Evolutionary conservation across 805 yeast genomes (phyloP), one percentile per base, ranked within the genome.

Genomic region (Ogataea chonburiensis): DNA sequence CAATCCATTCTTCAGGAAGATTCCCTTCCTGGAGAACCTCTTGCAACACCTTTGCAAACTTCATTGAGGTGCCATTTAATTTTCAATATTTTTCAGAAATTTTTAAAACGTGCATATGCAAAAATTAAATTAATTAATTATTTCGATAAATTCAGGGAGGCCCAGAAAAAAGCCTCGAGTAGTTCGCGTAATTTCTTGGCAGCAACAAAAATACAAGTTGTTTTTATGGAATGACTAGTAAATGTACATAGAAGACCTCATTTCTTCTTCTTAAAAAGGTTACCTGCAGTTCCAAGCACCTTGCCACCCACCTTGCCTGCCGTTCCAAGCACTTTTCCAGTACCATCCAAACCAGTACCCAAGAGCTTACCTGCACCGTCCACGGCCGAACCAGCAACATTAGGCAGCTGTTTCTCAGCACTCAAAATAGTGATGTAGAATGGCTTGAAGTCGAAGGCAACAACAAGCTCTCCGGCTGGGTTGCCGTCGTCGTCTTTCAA

Each of bases 1-100:
- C 71, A 0, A 73, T 62, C 93, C 93, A 83, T 15, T 76, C 81
- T 17, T 64, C 67, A 5, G 91, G 91, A 11, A 82, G 66, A 3
- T 71, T 69, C 31, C 78, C 81, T 37, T 73, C 80, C 23, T 65
- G 66, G 16, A 84, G 66, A 2, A 78, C 72, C 48, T 79, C 76
- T 52, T 83, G 82, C 38, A 80, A 73, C 5, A 74, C 71, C 55
- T 83, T 84, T 4, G 86, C 89, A 55, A 84, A 83, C 68, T 83
- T 84, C 91, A 84, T 84, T 14, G 20, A 14, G 12, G 9, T 4
- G 13, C 15, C 38, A 34, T 34, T 14, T 10, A 33, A 26, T 25
- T 27, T 22, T 16, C 3, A 17, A 5, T 34, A 21, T 34, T 16
- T 10, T 21, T 33, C 26, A 19, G 18, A 17, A 5, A 14, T 33